Conservation (phyloP, 106 monocot species). For the Vanilla planifolia region DNA sequence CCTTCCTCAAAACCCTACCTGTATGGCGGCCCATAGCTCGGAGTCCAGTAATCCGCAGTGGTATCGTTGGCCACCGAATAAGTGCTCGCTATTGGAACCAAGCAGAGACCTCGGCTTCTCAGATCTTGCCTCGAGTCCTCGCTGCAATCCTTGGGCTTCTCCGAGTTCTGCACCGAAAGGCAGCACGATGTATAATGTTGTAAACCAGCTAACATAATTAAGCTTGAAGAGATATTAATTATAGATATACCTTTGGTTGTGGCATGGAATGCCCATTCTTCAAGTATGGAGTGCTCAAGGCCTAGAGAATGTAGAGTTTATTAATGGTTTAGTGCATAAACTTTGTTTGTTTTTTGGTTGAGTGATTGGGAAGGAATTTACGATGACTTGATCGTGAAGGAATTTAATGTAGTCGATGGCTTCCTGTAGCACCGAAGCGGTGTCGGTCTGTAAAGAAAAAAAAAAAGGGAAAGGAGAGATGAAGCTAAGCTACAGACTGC, state of each 20-base stretch:
- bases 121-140: constrained; percentile 51
- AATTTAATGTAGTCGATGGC: constrained; percentile 87
- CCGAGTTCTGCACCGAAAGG: constrained; percentile 18
- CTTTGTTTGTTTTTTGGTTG: background rate
- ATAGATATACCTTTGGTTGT: constrained; percentile 45
- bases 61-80: constrained; percentile 49
- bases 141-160: constrained; percentile 21
- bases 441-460: constrained; percentile 56
- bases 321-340: background rate
- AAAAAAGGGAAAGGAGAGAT: too few relatives aligned
- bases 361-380: constrained; percentile 14
- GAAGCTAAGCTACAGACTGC: too few relatives aligned
- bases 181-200: too few relatives aligned
- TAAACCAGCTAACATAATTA: too few relatives aligned
- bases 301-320: constrained; percentile 15
- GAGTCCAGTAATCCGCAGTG: constrained; percentile 56
- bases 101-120: constrained; percentile 61
- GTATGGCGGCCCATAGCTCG: constrained; percentile 50
- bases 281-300: constrained; percentile 58
- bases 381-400: constrained; percentile 84
- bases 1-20: constrained; percentile 12
- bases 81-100: constrained; percentile 64
- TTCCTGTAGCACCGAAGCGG: constrained; percentile 79
- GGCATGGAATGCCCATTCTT: constrained; percentile 53
- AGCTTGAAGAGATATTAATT: too few relatives aligned